Evolutionary conservation across 306 rosid genomes (phyloP).

Genomic region (Vigna mungo): DNA sequence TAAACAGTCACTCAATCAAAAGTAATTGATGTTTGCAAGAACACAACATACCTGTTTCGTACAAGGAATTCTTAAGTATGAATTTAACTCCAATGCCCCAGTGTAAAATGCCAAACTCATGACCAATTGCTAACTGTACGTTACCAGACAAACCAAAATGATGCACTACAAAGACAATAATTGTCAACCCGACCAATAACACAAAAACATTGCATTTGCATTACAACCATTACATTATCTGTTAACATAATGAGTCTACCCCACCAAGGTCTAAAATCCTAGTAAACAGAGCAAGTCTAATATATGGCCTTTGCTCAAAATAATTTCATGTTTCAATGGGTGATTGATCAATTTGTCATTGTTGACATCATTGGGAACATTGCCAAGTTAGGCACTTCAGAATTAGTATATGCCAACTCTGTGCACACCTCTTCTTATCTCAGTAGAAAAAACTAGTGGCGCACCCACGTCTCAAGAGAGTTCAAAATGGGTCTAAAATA

Average conservation of each 20-base stretch:
- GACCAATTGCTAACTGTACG: slow-evolving; percentile 31
- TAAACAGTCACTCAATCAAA: slow-evolving; percentile 30
- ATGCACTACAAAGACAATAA: slow-evolving; percentile 53
- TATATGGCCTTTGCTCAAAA: slow-evolving; percentile 7
- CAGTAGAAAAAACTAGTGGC: slow-evolving; percentile 44
- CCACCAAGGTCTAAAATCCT: slow-evolving; percentile 23
- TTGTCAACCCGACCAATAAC: slow-evolving; percentile 37
- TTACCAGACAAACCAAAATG: slow-evolving; percentile 43
- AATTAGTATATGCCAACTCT: slow-evolving; percentile 32
- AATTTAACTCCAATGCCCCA: slow-evolving; percentile 37
- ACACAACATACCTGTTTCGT: slow-evolving; percentile 21
- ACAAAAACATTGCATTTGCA: slow-evolving; percentile 16
- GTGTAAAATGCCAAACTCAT: slow-evolving; percentile 30
- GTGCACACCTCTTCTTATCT: slow-evolving; percentile 19
- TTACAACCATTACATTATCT: slow-evolving; percentile 36
- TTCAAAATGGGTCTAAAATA: slow-evolving; percentile 11
- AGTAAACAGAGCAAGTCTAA: slow-evolving; percentile 29
- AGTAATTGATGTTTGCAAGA: slow-evolving; percentile 38
- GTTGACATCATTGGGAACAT: slow-evolving; percentile 46
- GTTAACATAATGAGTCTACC: slow-evolving; percentile 31
- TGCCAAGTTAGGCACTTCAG: slow-evolving; percentile 36
- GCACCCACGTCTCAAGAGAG: slow-evolving; percentile 33
- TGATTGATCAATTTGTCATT: slow-evolving; percentile 35
- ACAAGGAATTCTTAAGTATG: slow-evolving; percentile 32
- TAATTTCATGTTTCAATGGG: slow-evolving; percentile 34